phyloP scores from a whole-genome alignment of 1,284 basidiomycete species.

The Cutaneotrichosporon sp. region DNA sequence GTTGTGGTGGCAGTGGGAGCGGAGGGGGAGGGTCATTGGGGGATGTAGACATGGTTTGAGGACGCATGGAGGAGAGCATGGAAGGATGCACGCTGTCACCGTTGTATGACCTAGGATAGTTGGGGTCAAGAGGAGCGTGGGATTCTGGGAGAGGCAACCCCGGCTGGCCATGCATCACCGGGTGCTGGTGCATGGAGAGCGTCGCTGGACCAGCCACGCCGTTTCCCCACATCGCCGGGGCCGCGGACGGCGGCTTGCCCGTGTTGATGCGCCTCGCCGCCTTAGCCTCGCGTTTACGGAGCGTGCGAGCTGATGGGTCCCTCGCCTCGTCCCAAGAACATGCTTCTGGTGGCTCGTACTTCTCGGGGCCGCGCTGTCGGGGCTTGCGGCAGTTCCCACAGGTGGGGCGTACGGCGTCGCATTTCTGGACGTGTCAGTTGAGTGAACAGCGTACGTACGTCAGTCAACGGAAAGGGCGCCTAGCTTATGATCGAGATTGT shows the following conservation, averaged over 20 bases:
- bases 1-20: neutral
- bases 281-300: slow-evolving; percentile 33
- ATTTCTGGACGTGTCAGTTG: slow-evolving; percentile 34
- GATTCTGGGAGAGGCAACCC: neutral
- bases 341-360: slow-evolving; percentile 27
- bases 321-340: slow-evolving; percentile 48
- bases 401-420: slow-evolving; percentile 43
- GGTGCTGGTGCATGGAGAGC: too few relatives aligned
- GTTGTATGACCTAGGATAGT: neutral
- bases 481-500: neutral
- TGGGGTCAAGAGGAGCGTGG: neutral
- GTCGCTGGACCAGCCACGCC: neutral
- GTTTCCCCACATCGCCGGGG: slow-evolving; percentile 2
- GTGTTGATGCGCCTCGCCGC: slow-evolving; percentile 11
- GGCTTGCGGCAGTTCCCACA: slow-evolving; percentile 46
- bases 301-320: slow-evolving; percentile 35
- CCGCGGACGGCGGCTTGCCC: neutral
- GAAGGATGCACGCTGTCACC: neutral
- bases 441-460: neutral
- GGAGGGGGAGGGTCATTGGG: neutral
- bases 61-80: neutral
- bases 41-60: neutral
- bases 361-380: slow-evolving; percentile 31
- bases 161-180: neutral
- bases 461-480: too few relatives aligned